These are phyloP conservation scores for Botrytis squamosa DNA, from an alignment of 2,329 filamentous ascomycete genomes.

Conservation along the genomic window DNA sequence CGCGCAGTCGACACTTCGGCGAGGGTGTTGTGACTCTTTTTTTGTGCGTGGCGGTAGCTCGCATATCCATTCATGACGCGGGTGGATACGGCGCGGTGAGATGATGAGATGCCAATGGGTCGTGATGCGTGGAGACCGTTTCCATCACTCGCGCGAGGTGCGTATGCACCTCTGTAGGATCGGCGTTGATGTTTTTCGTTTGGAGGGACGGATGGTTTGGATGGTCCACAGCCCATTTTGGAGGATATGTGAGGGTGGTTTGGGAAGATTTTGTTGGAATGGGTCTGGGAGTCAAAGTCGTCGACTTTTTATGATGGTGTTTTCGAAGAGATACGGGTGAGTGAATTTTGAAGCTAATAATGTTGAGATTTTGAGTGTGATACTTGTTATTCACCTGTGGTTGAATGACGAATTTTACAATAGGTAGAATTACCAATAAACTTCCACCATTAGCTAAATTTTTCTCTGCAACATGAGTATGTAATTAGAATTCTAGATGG, in stretches of 20 bases:
- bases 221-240: neutral
- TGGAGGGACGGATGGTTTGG: neutral
- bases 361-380: too few relatives aligned
- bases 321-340: neutral
- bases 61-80: neutral
- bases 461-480: neutral
- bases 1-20: neutral
- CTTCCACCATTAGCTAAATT: neutral
- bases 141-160: neutral
- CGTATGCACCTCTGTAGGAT: neutral
- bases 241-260: neutral
- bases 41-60: neutral
- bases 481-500: neutral
- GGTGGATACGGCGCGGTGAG: neutral
- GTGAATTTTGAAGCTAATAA: neutral
- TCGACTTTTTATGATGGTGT: neutral
- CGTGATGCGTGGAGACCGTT: neutral
- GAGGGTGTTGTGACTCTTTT: fast-evolving
- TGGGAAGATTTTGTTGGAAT: neutral
- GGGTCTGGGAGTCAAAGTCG: too few relatives aligned
- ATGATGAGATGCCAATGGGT: neutral
- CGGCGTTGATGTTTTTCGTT: too few relatives aligned
- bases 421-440: neutral
- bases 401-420: neutral
- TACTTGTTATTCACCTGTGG: neutral